Base-by-base conservation (phyloP, 2,329 filamentous ascomycete species). In the Coniella lustricola region DNA sequence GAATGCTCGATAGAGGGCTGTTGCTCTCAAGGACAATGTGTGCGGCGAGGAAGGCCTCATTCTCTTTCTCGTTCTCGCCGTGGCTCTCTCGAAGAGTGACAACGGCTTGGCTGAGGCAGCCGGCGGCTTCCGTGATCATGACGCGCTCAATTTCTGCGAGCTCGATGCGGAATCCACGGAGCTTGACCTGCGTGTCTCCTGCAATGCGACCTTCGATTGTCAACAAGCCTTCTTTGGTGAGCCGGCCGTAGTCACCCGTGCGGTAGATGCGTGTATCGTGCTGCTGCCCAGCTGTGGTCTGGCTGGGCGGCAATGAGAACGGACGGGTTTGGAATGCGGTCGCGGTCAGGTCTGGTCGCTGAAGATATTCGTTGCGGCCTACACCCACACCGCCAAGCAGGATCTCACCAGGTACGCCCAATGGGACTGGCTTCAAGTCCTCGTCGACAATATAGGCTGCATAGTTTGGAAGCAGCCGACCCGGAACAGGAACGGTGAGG, bases 111-210 rank as follows among this genome's bases (percentile, higher is more conserved):
- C 13, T 16, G 7, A 52, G 21, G 13, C 18, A 13, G 1, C 47
- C 47, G 2, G 17, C 12, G 12, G 37, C 34, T 7, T 34, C 39
- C 16, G 25, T 8, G 5, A 50, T 8, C n/a, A 52, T 37, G 34
- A 20, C 39, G 16, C 14, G 21, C 16, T 50, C 47, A 16, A 52
- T 40, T 3, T 73, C 71, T 8, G 56, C 53, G 0, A 74, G 56
- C 7, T 74, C 70, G 10, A 52, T 50, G 2, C 50, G 41, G 10
- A 52, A 37, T 3, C 50, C 50, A 7, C 64, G 60, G 1, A 77
- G 56, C 54, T 76, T 76, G 52, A 76, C 57, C 37, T 72, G 65
- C 1, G 64, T 68, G 44, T 74, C 70, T 3, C 67, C 69, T 1
- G 50, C 57, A 1, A 69, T 64, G 0, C 71, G 66, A 0, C 69